Conservation (phyloP, 129 eudicot species). For the Calendula officinalis region DNA sequence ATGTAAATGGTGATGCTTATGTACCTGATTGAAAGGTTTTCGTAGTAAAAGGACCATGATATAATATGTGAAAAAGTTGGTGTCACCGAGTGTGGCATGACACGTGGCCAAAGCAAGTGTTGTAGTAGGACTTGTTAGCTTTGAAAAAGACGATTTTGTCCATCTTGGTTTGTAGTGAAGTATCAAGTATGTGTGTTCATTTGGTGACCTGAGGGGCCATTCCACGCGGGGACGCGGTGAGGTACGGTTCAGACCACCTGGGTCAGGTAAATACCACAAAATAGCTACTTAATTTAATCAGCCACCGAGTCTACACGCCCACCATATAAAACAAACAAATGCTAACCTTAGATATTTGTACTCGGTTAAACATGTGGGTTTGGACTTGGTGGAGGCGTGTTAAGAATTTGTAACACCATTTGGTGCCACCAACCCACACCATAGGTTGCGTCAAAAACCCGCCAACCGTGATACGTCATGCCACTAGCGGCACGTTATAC, state of each 20-base stretch:
- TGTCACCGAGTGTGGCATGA: neutral
- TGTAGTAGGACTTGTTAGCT: neutral
- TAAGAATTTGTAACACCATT: no score
- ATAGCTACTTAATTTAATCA: no score
- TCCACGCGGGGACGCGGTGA: slow-evolving; percentile 15
- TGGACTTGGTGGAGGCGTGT: no score
- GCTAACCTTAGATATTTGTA: no score
- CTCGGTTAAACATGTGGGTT: no score
- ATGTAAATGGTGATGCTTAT: neutral
- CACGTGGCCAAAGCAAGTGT: slow-evolving; percentile 18
- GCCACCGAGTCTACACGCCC: no score
- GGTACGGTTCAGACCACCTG: neutral
- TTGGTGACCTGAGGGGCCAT: slow-evolving; percentile 25
- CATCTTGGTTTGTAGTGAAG: neutral
- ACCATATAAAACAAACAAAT: no score
- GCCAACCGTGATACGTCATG: no score
- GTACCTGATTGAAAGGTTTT: neutral
- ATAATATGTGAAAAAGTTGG: neutral
- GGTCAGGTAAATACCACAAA: no score
- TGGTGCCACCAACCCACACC: no score
- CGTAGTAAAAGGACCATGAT: slow-evolving; percentile 4
- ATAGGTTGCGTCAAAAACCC: no score
- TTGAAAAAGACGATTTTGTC: neutral
- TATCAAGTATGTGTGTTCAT: slow-evolving; percentile 19
- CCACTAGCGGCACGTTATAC: no score